These are phyloP conservation scores for Colletotrichum ledebouriae DNA, from an alignment of 2,329 filamentous ascomycete genomes.

Conservation along the genomic window DNA sequence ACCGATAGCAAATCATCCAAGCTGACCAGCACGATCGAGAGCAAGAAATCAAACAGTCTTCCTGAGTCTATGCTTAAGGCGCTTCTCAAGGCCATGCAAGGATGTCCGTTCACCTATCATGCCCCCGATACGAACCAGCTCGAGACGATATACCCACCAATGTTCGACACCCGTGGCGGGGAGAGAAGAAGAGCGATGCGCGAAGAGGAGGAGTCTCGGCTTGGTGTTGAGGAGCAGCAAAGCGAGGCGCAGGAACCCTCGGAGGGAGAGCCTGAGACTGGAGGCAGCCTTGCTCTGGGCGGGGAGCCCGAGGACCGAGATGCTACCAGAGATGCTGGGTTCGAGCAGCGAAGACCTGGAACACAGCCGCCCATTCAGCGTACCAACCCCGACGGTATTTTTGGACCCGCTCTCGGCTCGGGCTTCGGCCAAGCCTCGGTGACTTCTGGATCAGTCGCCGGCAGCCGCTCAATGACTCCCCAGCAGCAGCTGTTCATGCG, in stretches of 20 bases:
- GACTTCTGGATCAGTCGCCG: conserved; percentile 68
- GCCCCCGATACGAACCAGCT: conserved; percentile 42
- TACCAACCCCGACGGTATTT: conserved; percentile 64
- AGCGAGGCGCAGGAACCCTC: conserved; percentile 60
- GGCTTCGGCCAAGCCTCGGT: conserved; percentile 63
- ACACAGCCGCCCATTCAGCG: conserved; percentile 85
- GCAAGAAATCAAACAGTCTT: conserved; percentile 32
- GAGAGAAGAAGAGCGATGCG: conserved; percentile 83
- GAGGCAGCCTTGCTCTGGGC: conserved; percentile 87
- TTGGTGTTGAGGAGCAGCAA: conserved; percentile 62
- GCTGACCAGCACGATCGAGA: conserved; percentile 7
- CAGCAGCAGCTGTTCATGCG: conserved; percentile 81
- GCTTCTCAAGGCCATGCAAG: conserved; percentile 55
- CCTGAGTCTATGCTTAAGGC: conserved; percentile 49
- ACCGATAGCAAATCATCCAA: conserved; percentile 27
- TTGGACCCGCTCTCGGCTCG: conserved; percentile 65
- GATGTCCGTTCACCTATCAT: conserved; percentile 51
- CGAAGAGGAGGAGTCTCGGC: conserved; percentile 74
- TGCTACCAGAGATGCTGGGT: conserved; percentile 61
- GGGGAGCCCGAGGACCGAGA: conserved; percentile 92
- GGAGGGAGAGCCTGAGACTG: conserved; percentile 85
- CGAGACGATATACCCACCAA: conserved; percentile 66
- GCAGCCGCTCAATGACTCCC: conserved; percentile 81
- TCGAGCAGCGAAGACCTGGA: conserved; percentile 72
- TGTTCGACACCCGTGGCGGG: conserved; percentile 87